Percentiles rank a stretch among this genome's conserved stretches.
phyloP scores from a whole-genome alignment of 352 stramenopile species.

The Phytophthora aleatoria region DNA sequence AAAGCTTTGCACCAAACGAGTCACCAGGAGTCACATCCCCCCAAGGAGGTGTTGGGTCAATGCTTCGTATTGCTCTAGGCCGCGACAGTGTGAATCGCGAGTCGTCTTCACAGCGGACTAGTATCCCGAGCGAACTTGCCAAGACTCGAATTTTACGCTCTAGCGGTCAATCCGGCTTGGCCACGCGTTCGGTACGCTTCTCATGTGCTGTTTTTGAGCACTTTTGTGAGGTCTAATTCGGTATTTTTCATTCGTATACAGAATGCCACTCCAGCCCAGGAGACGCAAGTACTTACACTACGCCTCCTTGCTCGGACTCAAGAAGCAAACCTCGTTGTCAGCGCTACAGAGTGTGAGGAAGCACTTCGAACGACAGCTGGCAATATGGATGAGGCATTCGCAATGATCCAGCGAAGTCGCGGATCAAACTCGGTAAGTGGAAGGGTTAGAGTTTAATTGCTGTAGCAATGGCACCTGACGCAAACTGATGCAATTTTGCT shows the following conservation, averaged over 20 bases:
- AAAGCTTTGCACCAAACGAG: conserved; percentile 57
- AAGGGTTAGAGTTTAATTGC: not conserved
- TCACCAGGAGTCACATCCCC: conserved; percentile 15
- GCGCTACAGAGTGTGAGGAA: conserved; percentile 46
- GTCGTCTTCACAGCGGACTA: conserved; percentile 35
- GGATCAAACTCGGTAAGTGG: conserved; percentile 18
- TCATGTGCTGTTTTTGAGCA: not conserved
- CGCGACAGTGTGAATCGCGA: conserved; percentile 76
- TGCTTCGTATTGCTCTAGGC: conserved; percentile 76
- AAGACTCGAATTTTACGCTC: conserved; percentile 44
- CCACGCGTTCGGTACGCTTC: conserved; percentile 26
- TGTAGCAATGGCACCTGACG: conserved; percentile 1
- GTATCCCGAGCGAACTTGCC: conserved; percentile 35
- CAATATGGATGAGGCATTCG: conserved; percentile 40
- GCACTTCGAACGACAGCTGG: conserved; percentile 39
- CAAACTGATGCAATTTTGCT: conserved; percentile 10
- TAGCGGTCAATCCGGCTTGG: conserved; percentile 24
- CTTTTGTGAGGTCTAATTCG: not conserved
- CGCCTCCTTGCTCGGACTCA: conserved; percentile 35
- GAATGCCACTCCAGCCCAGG: conserved; percentile 21
- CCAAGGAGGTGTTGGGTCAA: conserved; percentile 53
- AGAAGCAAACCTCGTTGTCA: conserved; percentile 35
- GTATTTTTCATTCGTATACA: conserved; percentile 9
- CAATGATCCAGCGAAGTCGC: conserved; percentile 18
- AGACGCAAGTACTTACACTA: conserved; percentile 31